phyloP scores from a whole-genome alignment of 2,329 filamentous ascomycete species.

The Monosporascus ibericus region DNA sequence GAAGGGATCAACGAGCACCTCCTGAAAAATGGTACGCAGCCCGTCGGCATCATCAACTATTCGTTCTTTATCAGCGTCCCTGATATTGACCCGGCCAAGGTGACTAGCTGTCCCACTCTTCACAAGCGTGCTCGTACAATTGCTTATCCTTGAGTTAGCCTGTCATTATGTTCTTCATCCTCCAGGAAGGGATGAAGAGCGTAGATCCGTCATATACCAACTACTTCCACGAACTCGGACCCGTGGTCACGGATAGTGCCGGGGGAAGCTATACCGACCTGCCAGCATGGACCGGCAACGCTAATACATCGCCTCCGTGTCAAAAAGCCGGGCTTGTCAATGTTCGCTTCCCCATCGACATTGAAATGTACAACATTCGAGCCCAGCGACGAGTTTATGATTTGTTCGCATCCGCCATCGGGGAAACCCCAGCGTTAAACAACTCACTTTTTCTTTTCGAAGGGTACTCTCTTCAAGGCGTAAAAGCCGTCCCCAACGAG shows the following conservation, averaged over 20 bases:
- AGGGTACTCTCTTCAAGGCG: conserved; percentile 11
- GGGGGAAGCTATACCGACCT: conserved; percentile 9
- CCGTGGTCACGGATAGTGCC: neutral
- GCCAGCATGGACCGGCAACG: conserved; percentile 6
- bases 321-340: conserved; percentile 12
- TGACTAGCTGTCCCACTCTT: no score
- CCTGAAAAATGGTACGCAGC: conserved; percentile 35
- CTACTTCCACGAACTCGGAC: conserved; percentile 9
- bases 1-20: conserved; percentile 38
- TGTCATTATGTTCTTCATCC: conserved; percentile 10
- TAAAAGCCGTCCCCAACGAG: conserved; percentile 9
- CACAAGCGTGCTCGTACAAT: no score
- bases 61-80: neutral
- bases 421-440: conserved; percentile 24
- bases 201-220: conserved; percentile 10
- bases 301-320: conserved; percentile 5
- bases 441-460: conserved; percentile 17
- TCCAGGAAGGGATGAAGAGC: conserved; percentile 10
- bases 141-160: conserved; percentile 6
- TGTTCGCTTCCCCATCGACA: conserved; percentile 13
- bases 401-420: conserved; percentile 27
- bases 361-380: conserved; percentile 24
- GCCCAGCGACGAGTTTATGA: conserved; percentile 32
- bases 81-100: neutral
- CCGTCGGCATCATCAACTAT: conserved; percentile 5